Percentiles rank a stretch among this genome's conserved stretches.
phyloP scores from a whole-genome alignment of 352 stramenopile species.

The Pythium aquatile region DNA sequence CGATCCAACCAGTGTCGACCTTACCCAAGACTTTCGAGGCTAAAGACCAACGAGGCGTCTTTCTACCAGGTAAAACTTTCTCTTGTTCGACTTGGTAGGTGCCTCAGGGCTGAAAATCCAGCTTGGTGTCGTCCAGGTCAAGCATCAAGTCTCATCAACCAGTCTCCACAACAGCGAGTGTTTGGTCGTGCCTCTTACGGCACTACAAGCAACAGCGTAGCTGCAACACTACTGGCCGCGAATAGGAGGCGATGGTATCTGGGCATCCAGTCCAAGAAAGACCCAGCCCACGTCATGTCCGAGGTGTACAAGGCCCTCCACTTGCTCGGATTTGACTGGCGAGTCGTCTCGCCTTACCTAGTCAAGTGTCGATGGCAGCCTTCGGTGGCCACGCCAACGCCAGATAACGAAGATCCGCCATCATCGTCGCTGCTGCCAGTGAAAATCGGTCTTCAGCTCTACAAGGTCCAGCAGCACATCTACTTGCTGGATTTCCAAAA shows the following conservation, averaged over 20 bases:
- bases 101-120: too few species aligned
- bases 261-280: slow-evolving; percentile 99
- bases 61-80: not conserved
- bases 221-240: slow-evolving; percentile 31
- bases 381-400: slow-evolving; percentile 24
- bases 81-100: too few species aligned
- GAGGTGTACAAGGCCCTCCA: slow-evolving; percentile 99
- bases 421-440: slow-evolving; percentile 48
- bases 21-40: not conserved
- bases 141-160: not conserved
- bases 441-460: slow-evolving; percentile 96
- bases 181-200: slow-evolving; percentile 1
- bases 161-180: not conserved
- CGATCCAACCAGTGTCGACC: not conserved
- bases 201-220: not conserved
- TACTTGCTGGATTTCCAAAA: slow-evolving; percentile 99
- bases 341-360: slow-evolving; percentile 94
- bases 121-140: too few species aligned
- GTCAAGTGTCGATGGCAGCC: slow-evolving; percentile 96
- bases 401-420: slow-evolving; percentile 28
- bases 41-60: not conserved
- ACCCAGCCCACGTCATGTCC: slow-evolving; percentile 99
- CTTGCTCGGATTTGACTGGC: slow-evolving; percentile 97
- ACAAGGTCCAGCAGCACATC: slow-evolving; percentile 98
- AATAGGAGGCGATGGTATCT: slow-evolving; percentile 96